Conservation (phyloP, 371 early-diverging fungal species). For the Mucor piriformis region DNA sequence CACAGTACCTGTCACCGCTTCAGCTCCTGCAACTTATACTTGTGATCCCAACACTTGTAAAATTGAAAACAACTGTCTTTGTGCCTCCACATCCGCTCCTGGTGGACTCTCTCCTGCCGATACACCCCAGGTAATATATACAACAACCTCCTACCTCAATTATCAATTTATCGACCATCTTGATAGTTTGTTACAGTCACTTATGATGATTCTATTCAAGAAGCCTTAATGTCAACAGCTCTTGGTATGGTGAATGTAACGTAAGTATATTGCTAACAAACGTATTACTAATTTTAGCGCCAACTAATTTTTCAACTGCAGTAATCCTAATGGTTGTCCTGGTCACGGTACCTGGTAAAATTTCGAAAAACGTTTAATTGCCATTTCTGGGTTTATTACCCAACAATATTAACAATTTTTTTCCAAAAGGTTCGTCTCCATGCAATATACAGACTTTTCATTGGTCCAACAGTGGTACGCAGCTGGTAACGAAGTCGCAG, state of each 20-base stretch:
- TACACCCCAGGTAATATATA: slow-evolving; percentile 62
- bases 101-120: slow-evolving; percentile 54
- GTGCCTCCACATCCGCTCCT: slow-evolving; percentile 66
- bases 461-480: slow-evolving; percentile 73
- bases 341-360: slow-evolving; percentile 48
- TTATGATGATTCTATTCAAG: slow-evolving; percentile 72
- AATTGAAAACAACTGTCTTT: slow-evolving; percentile 62
- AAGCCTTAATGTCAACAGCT: slow-evolving; percentile 32
- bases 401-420: slow-evolving; percentile 9
- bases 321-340: slow-evolving; percentile 70
- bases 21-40: slow-evolving; percentile 27
- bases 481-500: slow-evolving; percentile 66
- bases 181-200: slow-evolving; percentile 65
- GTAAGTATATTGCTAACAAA: slow-evolving; percentile 22
- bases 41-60: slow-evolving; percentile 67
- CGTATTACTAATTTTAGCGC: slow-evolving; percentile 9
- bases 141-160: neutral
- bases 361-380: neutral
- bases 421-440: slow-evolving; percentile 56
- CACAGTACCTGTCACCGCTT: slow-evolving; percentile 23
- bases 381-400: slow-evolving; percentile 15
- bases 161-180: neutral
- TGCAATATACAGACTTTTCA: slow-evolving; percentile 66
- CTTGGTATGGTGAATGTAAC: slow-evolving; percentile 42
- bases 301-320: slow-evolving; percentile 8